These are phyloP conservation scores for Sungouiozyma ichnusensis DNA, from an alignment of 805 yeast species.

Conservation along the genomic window DNA sequence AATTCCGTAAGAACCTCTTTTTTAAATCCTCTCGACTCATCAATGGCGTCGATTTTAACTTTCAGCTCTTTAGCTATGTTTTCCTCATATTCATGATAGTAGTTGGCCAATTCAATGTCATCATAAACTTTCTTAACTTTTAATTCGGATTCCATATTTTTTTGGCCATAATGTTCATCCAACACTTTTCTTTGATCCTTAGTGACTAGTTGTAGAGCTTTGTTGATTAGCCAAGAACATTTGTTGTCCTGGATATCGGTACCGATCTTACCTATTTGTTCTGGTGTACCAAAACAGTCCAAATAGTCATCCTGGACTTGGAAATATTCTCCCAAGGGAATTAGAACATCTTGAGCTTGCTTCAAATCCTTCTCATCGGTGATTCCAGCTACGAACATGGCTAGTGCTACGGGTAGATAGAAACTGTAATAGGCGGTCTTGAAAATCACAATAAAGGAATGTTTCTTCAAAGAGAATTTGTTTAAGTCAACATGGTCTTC, in stretches of 20 bases:
- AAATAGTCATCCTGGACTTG: slow-evolving; percentile 97
- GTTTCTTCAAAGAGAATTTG: slow-evolving; percentile 80
- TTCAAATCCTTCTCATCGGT: slow-evolving; percentile 61
- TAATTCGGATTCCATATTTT: slow-evolving; percentile 58
- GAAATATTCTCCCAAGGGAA: slow-evolving; percentile 96
- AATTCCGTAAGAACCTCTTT: slow-evolving; percentile 74
- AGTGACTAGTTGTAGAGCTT: slow-evolving; percentile 69
- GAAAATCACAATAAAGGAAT: slow-evolving; percentile 88
- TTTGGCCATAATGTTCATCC: slow-evolving; percentile 85
- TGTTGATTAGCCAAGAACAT: slow-evolving; percentile 95
- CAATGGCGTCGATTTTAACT: slow-evolving; percentile 55
- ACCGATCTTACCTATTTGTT: slow-evolving; percentile 95
- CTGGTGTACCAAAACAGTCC: slow-evolving; percentile 96
- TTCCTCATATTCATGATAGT: slow-evolving; percentile 80
- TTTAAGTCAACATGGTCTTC: slow-evolving; percentile 85
- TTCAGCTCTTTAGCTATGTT: slow-evolving; percentile 53
- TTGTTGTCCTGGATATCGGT: slow-evolving; percentile 97
- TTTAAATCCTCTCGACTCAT: slow-evolving; percentile 91
- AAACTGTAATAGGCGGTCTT: slow-evolving; percentile 97
- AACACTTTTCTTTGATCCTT: slow-evolving; percentile 66
- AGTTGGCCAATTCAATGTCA: slow-evolving; percentile 59
- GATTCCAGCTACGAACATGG: slow-evolving; percentile 87
- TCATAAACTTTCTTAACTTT: slow-evolving; percentile 53
- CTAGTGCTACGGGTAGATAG: slow-evolving; percentile 93
- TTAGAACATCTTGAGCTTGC: slow-evolving; percentile 78